Percentiles rank a stretch among this genome's conserved stretches.
phyloP scores from a whole-genome alignment of 441 rosid genomes.

The Erodium moschatum region DNA sequence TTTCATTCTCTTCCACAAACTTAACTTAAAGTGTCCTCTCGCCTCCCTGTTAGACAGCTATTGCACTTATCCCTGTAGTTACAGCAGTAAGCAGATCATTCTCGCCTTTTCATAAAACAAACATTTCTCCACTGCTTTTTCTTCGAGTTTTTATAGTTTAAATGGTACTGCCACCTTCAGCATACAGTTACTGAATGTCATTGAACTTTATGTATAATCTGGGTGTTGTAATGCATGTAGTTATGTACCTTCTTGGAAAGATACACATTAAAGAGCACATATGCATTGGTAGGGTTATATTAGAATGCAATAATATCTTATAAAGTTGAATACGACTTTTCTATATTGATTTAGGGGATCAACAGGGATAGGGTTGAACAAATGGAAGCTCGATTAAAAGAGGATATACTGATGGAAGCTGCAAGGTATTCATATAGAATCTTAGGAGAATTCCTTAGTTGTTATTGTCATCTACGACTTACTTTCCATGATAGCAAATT shows the following conservation, averaged over 20 bases:
- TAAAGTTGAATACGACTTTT: constrained; percentile 18
- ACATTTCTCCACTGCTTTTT: not conserved
- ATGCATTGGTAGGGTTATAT: not conserved
- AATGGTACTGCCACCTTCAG: not conserved
- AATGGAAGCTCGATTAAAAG: constrained; percentile 89
- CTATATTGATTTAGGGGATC: constrained; percentile 56
- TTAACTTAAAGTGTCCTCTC: not conserved
- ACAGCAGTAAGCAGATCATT: not conserved
- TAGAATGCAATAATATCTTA: not conserved
- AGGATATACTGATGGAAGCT: constrained; percentile 85
- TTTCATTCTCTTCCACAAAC: not conserved
- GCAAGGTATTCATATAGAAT: constrained; percentile 43
- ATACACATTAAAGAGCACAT: not conserved
- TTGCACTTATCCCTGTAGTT: not conserved
- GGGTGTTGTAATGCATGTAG: not conserved
- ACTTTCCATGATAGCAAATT: constrained; percentile 20
- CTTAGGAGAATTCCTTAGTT: constrained; percentile 7
- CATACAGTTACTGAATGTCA: not conserved
- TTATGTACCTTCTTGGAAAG: not conserved
- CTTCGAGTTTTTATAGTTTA: not conserved
- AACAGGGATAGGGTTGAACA: constrained; percentile 86
- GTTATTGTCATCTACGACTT: constrained; percentile 15
- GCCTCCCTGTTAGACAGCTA: not conserved
- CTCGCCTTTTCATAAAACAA: not conserved
- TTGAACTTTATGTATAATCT: not conserved